A percentile compares a stretch with the other conserved stretches of the same genome.
Conservation (phyloP, 1,284 basidiomycete species). For the Entoloma clypeatum region DNA sequence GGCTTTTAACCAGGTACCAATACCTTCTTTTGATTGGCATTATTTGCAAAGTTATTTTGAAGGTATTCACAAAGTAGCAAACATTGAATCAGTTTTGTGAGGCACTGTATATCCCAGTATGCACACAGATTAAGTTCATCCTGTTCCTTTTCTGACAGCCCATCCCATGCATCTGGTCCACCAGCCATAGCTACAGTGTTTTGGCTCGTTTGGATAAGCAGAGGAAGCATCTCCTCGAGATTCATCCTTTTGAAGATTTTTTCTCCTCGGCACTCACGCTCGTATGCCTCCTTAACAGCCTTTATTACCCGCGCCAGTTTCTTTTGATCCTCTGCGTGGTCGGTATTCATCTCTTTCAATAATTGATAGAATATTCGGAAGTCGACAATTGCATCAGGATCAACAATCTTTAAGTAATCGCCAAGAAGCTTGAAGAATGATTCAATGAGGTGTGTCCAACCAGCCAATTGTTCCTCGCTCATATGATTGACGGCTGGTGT, state of each 20-base stretch:
- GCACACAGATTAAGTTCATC: neutral
- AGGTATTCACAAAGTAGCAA: no score
- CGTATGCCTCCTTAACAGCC: constrained; percentile 1
- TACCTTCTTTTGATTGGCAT: no score
- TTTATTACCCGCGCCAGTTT: neutral
- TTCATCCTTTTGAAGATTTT: neutral
- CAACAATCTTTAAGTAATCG: neutral
- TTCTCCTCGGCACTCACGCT: neutral
- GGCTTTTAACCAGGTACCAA: no score
- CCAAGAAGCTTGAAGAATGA: no score
- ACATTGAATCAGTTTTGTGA: no score
- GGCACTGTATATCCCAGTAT: no score
- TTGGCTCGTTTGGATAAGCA: neutral
- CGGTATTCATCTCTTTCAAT: neutral
- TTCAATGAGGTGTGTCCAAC: neutral
- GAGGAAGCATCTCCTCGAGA: neutral
- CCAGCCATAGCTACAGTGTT: neutral
- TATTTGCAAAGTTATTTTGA: no score
- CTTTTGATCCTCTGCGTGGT: neutral
- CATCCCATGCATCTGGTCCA: neutral
- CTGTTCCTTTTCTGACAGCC: neutral
- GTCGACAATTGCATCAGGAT: neutral
- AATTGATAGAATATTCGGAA: no score
- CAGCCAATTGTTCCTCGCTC: neutral
- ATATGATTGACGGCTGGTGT: neutral